These are phyloP conservation scores for Fusarium poae DNA, from an alignment of 2,329 filamentous ascomycete genomes.

Conservation along the genomic window DNA sequence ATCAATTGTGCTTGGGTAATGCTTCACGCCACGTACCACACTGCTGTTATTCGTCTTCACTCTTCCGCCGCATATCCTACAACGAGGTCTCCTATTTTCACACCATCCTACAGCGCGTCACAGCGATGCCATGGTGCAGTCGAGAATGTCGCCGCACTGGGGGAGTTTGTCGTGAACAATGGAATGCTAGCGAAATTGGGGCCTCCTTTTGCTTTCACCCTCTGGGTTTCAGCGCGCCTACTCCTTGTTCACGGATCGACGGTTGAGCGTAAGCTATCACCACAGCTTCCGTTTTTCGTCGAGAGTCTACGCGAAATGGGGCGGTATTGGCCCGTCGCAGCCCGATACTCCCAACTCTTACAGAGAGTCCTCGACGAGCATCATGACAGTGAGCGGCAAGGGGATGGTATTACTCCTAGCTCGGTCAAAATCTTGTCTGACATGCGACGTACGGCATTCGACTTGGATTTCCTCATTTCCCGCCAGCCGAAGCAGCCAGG, in stretches of 20 bases:
- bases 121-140: slow-evolving; percentile 87
- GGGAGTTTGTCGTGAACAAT: slow-evolving; percentile 81
- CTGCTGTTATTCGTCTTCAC: slow-evolving; percentile 88
- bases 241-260: slow-evolving; percentile 92
- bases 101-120: slow-evolving; percentile 85
- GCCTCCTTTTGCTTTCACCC: slow-evolving; percentile 89
- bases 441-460: slow-evolving; percentile 91
- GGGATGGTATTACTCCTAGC: slow-evolving; percentile 81
- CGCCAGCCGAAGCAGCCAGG: slow-evolving; percentile 74
- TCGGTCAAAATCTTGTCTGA: slow-evolving; percentile 90
- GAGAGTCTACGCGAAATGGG: slow-evolving; percentile 86
- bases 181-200: slow-evolving; percentile 83
- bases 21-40: slow-evolving; percentile 91
- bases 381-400: slow-evolving; percentile 79
- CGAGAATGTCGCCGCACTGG: slow-evolving; percentile 82
- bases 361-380: slow-evolving; percentile 89
- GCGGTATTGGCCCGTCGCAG: slow-evolving; percentile 85
- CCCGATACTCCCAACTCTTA: slow-evolving; percentile 82
- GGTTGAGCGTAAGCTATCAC: slow-evolving; percentile 84
- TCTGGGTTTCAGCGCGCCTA: slow-evolving; percentile 91
- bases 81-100: slow-evolving; percentile 88
- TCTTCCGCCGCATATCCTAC: slow-evolving; percentile 94
- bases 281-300: slow-evolving; percentile 84
- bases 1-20: slow-evolving; percentile 89
- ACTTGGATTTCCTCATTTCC: slow-evolving; percentile 90